Base-by-base conservation (phyloP, 352 stramenopile species). In the Pythium scleroteichum region DNA sequence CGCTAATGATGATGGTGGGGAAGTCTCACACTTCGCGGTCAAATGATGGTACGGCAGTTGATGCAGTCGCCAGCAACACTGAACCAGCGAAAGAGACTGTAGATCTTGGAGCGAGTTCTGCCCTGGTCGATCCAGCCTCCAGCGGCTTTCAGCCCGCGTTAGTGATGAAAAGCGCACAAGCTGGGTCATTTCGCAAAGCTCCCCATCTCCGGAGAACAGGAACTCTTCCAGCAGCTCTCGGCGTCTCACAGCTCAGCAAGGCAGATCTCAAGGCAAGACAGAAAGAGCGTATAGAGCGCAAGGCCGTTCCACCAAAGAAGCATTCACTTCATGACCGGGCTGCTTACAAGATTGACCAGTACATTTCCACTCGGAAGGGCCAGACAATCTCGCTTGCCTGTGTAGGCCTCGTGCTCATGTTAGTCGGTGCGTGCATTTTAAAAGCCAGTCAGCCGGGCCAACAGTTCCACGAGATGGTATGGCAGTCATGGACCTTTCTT, bases 401-500 rank as follows among this genome's bases (percentile, higher is more conserved):
- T 13, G 32, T 85, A 0, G 82, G 80, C 1, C 12, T 87, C 3
- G 38, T 78, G 8, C 24, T 92, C 1, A 82, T 85, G 32, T 50
- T 70, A 10, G 9, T 79, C 26, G 71, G 75, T 3, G 78, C 75
- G 0, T 72, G 72, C 16, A 60, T 87, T 1, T 41, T 90, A 19
- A 82, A 78, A 20, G 59, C 35, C 5, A 75, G 64, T 0, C 62
- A 76, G 9, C 75, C 70, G 14, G 59, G 35, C 0, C 24, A 50
- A 13, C n/a, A 39, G 7, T 84, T 88, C 12, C 13, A 39, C 3
- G 71, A 89, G 49, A 82, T 62, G 23, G 61, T 88, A 4, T 90
- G 80, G 82, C 59, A 86, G 29, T 68, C 76, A 2, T 92, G 78
- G 80, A 88, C 78, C 0, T 90, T 75, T 45, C 66, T 92, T 12